These are phyloP conservation scores for Terfezia claveryi DNA, from an alignment of 495 filamentous ascomycete genomes.

Conservation along the genomic window DNA sequence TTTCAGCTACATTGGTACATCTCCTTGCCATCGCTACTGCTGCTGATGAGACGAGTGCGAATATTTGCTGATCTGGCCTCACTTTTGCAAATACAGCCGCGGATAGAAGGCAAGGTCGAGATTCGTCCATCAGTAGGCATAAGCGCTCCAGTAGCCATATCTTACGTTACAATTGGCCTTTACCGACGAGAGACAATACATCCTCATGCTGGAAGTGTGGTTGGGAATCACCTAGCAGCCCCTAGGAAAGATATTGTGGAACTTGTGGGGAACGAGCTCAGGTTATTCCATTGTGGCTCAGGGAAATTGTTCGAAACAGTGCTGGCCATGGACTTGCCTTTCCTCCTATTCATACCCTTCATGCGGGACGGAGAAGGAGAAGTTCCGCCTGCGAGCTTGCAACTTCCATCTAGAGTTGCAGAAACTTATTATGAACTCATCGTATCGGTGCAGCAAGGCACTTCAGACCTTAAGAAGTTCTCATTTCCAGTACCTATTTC, in stretches of 20 bases:
- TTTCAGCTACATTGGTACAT: conserved; percentile 88
- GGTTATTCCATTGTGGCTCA: conserved; percentile 64
- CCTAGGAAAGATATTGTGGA: conserved; percentile 80
- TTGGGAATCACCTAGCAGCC: conserved; percentile 78
- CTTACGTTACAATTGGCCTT: conserved; percentile 82
- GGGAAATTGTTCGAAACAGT: conserved; percentile 73
- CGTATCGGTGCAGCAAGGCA: conserved; percentile 82
- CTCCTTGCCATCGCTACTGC: neutral
- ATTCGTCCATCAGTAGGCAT: conserved; percentile 67
- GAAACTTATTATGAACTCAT: conserved; percentile 95
- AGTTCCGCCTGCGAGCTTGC: conserved; percentile 79
- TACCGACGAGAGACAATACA: conserved; percentile 91
- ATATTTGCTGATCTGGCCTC: neutral
- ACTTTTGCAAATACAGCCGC: conserved; percentile 38
- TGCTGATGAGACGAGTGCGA: neutral
- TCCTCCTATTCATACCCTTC: conserved; percentile 91
- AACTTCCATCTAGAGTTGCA: conserved; percentile 72
- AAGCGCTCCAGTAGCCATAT: conserved; percentile 71
- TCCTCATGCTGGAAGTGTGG: conserved; percentile 77
- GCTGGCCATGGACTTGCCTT: conserved; percentile 91
- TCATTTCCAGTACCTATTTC: conserved; percentile 75
- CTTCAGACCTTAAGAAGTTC: conserved; percentile 66
- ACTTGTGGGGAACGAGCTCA: conserved; percentile 85
- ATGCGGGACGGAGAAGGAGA: conserved; percentile 73
- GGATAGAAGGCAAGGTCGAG: conserved; percentile 95